Evolutionary conservation across 2,329 filamentous ascomycete species (phyloP), one percentile per base, ranked within the genome.

Genomic region (Drechslerella coelobrocha): DNA sequence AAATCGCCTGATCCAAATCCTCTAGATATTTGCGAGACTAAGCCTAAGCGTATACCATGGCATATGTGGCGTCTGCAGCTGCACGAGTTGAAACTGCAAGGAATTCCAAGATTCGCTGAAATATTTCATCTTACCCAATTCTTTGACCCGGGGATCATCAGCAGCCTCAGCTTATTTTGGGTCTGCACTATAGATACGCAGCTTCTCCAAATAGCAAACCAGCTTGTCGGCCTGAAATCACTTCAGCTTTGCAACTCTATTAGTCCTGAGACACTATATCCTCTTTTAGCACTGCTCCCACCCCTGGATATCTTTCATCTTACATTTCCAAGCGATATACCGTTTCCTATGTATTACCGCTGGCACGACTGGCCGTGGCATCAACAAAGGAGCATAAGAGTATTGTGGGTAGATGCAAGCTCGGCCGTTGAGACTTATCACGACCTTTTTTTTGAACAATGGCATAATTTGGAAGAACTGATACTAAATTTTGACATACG

Each of bases 41-140:
- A 4, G 14, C 27, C 50, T 19, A 14, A 6, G 29, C 12, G 12
- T 14, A 10, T n/a, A 6, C 34, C 34, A n/a, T 39, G 34, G 34
- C 17, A 10, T 39, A 39, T 14, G 12, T 39, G 34, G 34, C 34
- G 34, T 39, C 7, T 53, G 50, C 26, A 37, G n/a, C 27, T 53
- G n/a, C n/a, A 53, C n/a, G 50, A 53, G 21, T 37, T 53, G 19
- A 53, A 53, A 37, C 8, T 53, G 31, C 26, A 54, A 41, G 51
- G 17, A 39, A 1, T 54, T 19, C 2, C 7, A 39, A 14, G 7
- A 24, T 41, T 39, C 19, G 2, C 2, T 24, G 17, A 39, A 41
- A 23, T 7, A 14, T 53, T 53, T 37, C 14, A 12, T 8, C 14
- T 23, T 10, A 53, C 50, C 19, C 50, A 37, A 37, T 53, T 37